These are phyloP conservation scores for Rauvolfia tetraphylla DNA, from an alignment of 257 asterid genomes.

Conservation along the genomic window DNA sequence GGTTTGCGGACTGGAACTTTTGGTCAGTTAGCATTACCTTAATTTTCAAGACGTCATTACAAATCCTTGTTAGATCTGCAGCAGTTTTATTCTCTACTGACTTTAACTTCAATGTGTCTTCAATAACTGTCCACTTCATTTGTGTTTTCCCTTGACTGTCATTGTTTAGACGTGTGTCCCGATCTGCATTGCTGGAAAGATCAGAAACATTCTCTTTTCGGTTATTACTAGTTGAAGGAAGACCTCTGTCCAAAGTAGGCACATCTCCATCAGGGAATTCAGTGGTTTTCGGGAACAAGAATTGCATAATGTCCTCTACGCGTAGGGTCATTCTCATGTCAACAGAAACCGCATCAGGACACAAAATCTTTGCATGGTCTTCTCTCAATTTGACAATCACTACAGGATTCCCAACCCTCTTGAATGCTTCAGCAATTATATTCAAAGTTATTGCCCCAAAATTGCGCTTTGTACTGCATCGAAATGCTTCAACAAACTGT, in stretches of 20 bases:
- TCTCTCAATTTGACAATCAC: conserved; percentile 30
- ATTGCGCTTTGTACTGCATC: conserved; percentile 3
- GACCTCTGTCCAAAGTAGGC: neutral
- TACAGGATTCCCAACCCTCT: conserved; percentile 43
- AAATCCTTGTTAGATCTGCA: neutral
- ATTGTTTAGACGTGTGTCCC: conserved; percentile 9
- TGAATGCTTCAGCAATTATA: conserved; percentile 41
- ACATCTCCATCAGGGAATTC: neutral
- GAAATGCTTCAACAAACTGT: conserved; percentile 30
- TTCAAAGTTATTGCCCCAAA: neutral
- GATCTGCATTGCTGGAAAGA: neutral
- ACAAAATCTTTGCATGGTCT: neutral
- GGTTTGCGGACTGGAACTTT: too few species aligned
- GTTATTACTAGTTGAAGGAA: neutral
- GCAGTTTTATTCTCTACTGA: neutral
- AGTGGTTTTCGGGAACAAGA: conserved; percentile 31
- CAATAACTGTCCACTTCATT: neutral
- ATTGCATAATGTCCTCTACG: conserved; percentile 27
- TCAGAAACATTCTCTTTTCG: neutral
- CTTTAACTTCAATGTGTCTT: neutral
- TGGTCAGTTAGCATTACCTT: neutral
- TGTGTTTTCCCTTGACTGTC: conserved; percentile 10
- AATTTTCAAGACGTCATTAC: neutral
- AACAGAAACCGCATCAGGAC: conserved; percentile 38
- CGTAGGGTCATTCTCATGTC: conserved; percentile 23